These are phyloP conservation scores for Penstemon eatonii DNA, from an alignment of 257 asterid species.

Conservation along the genomic window DNA sequence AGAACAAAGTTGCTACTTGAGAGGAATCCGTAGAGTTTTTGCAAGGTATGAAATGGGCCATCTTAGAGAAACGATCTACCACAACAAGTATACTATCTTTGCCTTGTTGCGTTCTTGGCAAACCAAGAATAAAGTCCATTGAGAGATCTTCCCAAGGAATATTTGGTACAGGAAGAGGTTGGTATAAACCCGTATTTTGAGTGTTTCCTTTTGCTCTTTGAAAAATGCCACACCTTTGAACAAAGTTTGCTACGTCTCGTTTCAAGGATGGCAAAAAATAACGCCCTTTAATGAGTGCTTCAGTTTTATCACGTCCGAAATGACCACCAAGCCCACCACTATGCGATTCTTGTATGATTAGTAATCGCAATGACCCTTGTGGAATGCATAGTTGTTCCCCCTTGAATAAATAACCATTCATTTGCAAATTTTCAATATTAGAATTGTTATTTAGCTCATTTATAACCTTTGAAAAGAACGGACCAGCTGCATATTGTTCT, in stretches of 20 bases:
- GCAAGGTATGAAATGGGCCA: conserved; percentile 1
- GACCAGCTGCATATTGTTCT: neutral
- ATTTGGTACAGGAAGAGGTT: neutral
- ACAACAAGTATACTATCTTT: neutral
- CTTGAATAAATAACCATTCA: conserved; percentile 2
- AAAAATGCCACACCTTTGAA: conserved; percentile 9
- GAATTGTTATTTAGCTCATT: neutral
- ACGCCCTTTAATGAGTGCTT: neutral
- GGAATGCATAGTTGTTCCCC: neutral
- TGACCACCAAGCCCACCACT: conserved; percentile 12
- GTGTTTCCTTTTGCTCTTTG: neutral
- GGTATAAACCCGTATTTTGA: conserved; percentile 1
- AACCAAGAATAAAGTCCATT: conserved; percentile 21
- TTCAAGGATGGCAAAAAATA: conserved; percentile 9
- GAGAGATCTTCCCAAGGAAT: conserved; percentile 1
- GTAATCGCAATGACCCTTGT: neutral
- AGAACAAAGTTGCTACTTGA: neutral
- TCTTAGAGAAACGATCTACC: conserved; percentile 1
- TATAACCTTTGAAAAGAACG: neutral
- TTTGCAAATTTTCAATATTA: neutral
- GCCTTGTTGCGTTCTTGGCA: neutral
- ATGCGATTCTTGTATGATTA: conserved; percentile 7
- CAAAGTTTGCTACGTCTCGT: neutral
- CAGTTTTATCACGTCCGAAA: conserved; percentile 22
- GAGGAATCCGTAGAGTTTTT: neutral